phyloP scores from a whole-genome alignment of 805 yeast genomes.

The Yamadazyma tumulicola region DNA sequence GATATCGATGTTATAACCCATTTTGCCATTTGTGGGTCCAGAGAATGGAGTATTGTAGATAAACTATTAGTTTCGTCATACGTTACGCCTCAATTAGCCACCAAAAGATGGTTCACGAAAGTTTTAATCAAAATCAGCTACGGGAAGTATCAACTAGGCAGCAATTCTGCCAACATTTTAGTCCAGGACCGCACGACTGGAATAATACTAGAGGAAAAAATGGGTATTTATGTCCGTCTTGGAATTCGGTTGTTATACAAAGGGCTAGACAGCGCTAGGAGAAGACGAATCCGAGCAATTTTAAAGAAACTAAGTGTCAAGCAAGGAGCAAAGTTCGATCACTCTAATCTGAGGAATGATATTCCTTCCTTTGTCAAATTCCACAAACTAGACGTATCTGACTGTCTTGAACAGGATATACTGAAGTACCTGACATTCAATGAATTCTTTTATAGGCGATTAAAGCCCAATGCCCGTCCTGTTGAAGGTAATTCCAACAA shows the following conservation, averaged over 20 bases:
- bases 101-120: conserved; percentile 85
- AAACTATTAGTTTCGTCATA: conserved; percentile 62
- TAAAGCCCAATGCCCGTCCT: conserved; percentile 68
- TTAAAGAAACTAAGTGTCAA: conserved; percentile 65
- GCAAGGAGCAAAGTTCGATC: conserved; percentile 84
- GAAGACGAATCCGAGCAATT: conserved; percentile 55
- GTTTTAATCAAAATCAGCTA: conserved; percentile 79
- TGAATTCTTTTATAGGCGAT: conserved; percentile 80
- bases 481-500: conserved; percentile 55
- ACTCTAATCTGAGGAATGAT: conserved; percentile 58
- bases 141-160: conserved; percentile 73
- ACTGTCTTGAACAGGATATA: conserved; percentile 53
- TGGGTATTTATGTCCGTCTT: conserved; percentile 81
- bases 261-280: conserved; percentile 62
- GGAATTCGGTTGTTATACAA: conserved; percentile 84
- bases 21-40: conserved; percentile 79
- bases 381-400: conserved; percentile 72
- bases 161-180: conserved; percentile 87
- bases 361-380: conserved; percentile 78
- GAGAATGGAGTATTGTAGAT: conserved; percentile 69
- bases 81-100: conserved; percentile 78
- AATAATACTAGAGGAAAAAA: conserved; percentile 85
- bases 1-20: conserved; percentile 78
- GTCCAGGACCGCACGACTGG: conserved; percentile 93
- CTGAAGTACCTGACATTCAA: conserved; percentile 67